Base-by-base conservation (phyloP, 345 rosid genomes). In the Eucalyptus leucophloia region DNA sequence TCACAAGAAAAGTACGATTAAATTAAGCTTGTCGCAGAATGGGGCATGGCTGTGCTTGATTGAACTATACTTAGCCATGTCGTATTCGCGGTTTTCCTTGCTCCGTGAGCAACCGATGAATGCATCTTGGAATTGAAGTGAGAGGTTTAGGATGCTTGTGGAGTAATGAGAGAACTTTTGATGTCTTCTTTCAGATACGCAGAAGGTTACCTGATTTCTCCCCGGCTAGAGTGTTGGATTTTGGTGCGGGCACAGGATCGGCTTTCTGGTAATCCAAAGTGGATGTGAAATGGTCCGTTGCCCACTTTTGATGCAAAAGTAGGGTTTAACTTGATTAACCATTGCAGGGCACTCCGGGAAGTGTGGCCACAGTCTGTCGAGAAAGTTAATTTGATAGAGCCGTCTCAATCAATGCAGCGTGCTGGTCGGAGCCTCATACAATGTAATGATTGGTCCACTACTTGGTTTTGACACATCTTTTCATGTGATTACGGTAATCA, bases 241-340 rank as follows among this genome's bases (percentile, higher is more conserved):
- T 98, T 92, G 99, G 99, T 45, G 99, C 99, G 1, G 99, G 99
- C 44, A 96, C 99, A 12, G 99, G 99, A 89, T 98, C 99, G 12
- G 99, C 99, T 86, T 97, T 97, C 92, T 97, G 99, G 99, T 97
- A 91, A 93, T 95, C 62, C 62, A 58, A 51, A 77, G 77, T 51
- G 47, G 85, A 40, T 77, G 47, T 19, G 85, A 40, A 77, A 40
- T 40, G 4, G 85, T 77, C 85, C 4, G 2, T 77, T 0, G 14
- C 47, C 16, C 85, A 77, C 47, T 77, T 40, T 77, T 77, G 85
- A 77, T 77, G 47, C 85, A 40, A 77, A 77, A 77, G 85, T 77
- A 77, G 42, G 47, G 9, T 40, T 47, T 77, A 37, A 77, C 47
- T 21, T 11, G 85, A 77, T 77, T 18, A 88, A 88, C 47, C 80